Evolutionary conservation across 306 rosid genomes (phyloP), one percentile per base, ranked within the genome.

Genomic region (Fragaria ananassa): DNA sequence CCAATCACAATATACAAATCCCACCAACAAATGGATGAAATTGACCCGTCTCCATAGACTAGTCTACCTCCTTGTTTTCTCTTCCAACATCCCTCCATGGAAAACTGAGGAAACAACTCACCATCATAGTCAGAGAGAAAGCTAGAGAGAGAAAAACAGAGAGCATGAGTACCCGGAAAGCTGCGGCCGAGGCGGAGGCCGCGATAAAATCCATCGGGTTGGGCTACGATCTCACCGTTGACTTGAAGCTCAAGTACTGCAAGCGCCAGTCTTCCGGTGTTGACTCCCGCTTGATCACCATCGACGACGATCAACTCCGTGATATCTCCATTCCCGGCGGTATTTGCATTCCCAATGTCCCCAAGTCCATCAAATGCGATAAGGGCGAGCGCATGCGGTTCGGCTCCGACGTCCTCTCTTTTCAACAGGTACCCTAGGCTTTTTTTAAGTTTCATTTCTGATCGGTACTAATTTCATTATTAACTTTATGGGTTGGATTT

Each of bases 311-410:
- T 25, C 61, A 61, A 19, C 73, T 81, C 34, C 88, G 92, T 0
- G 88, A 81, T 6, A 49, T 93, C 10, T 78, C 83, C 18, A 87
- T 93, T 11, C 96, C 91, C 0, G 89, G 89, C 3, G 91, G 91
- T 10, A 61, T 93, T 83, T 82, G 89, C 10, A 77, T 91, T 57
- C 86, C 83, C 7, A 83, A 80, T 56, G 98, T 93, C 15, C 93
- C 98, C 79, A 91, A 88, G 80, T 90, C 93, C 53, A 89, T 93
- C 70, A 90, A 91, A 19, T 91, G 93, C 42, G 98, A 90, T 66
- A 93, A 93, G 84, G 98, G 98, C 34, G 98, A 93, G 39, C 96
- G 94, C 74, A 80, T 82, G 85, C 79, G 98, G 74, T 79, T 91
- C 47, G 88, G 85, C 81, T 89, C 93, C 21, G 98, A 91, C 78